These are phyloP conservation scores for Hericium alpestre DNA, from an alignment of 768 basidiomycete genomes.

Conservation along the genomic window DNA sequence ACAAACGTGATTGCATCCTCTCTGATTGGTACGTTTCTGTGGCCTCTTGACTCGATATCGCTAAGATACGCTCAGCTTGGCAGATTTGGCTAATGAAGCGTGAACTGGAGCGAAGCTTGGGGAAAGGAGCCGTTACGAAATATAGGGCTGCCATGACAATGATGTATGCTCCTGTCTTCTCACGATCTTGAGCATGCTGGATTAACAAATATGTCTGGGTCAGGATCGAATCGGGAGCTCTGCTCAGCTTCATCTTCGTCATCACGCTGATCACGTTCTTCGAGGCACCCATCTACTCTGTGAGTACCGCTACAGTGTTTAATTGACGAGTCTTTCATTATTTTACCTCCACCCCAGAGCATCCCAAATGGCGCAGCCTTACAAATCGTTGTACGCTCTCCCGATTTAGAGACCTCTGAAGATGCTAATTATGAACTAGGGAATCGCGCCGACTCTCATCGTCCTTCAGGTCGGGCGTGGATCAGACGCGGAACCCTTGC, in stretches of 20 bases:
- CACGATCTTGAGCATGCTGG: background rate
- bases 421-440: background rate
- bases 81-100: background rate
- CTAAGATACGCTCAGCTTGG: background rate
- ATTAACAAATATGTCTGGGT: background rate
- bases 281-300: background rate
- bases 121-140: background rate
- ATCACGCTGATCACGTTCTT: background rate
- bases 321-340: background rate
- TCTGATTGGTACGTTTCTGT: background rate
- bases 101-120: background rate
- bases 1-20: background rate
- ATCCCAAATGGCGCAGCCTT: background rate
- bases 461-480: background rate
- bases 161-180: background rate
- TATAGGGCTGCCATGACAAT: background rate
- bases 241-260: background rate
- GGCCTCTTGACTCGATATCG: too few relatives aligned
- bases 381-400: background rate
- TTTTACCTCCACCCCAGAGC: background rate
- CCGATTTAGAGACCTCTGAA: too few relatives aligned
- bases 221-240: background rate
- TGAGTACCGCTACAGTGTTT: background rate
- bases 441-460: background rate
- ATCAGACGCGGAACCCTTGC: background rate